phyloP scores from a whole-genome alignment of 106 monocot species.

The Gastrodia elata region DNA sequence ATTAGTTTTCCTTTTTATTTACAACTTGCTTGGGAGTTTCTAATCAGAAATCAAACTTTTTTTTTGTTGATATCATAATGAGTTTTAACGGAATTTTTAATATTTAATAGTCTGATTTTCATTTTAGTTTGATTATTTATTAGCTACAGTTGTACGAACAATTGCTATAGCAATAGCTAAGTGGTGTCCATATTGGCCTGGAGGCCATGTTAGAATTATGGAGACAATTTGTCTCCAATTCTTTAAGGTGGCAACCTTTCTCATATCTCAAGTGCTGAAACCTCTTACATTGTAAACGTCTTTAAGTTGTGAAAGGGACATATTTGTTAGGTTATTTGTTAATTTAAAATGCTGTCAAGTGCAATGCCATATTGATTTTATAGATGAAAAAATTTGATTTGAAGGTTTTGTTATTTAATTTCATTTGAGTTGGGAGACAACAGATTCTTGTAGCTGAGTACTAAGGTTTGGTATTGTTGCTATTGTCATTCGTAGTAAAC shows the following conservation, averaged over 20 bases:
- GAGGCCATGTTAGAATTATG: neutral
- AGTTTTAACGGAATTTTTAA: neutral
- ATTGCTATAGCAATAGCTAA: neutral
- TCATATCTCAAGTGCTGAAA: neutral
- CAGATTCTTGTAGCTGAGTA: no score
- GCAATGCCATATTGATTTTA: neutral
- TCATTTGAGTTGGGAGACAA: no score
- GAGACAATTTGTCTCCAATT: neutral
- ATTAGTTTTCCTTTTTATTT: neutral
- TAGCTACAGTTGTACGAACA: neutral
- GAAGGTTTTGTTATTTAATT: neutral
- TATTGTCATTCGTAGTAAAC: no score
- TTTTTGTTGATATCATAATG: neutral
- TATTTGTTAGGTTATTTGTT: neutral
- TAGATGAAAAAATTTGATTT: neutral
- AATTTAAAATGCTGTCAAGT: neutral
- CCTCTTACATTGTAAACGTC: neutral
- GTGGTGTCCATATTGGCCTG: neutral
- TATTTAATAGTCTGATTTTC: neutral
- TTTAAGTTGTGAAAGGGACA: neutral
- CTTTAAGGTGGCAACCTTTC: neutral
- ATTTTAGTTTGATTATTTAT: constrained; percentile 1
- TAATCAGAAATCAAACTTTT: neutral
- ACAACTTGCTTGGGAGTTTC: neutral
- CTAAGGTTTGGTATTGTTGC: no score